These are phyloP conservation scores for Globisporangium ultimum DNA, from an alignment of 352 stramenopile genomes.

Conservation along the genomic window DNA sequence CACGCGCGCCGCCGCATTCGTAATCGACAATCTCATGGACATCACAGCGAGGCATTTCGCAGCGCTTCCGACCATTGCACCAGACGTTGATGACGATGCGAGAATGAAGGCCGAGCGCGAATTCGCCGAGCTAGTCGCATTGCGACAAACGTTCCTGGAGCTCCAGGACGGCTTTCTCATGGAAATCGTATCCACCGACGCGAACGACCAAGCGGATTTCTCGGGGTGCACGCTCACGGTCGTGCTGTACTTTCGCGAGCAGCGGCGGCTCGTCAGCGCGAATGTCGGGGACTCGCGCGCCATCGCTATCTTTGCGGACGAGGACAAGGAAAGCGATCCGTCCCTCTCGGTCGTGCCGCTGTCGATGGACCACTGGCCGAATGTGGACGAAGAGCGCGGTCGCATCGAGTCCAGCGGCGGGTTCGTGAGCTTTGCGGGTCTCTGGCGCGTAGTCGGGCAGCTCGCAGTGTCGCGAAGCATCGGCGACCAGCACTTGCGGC, in stretches of 20 bases:
- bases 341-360: constrained; percentile 18
- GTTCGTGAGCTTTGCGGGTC: constrained; percentile 62
- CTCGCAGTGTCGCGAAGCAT: constrained; percentile 92
- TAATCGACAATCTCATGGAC: constrained; percentile 36
- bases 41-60: constrained; percentile 32
- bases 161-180: constrained; percentile 55
- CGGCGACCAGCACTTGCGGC: constrained; percentile 84
- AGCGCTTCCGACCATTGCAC: constrained; percentile 14
- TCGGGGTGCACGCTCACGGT: constrained; percentile 83
- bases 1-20: constrained; percentile 85
- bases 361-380: constrained; percentile 64
- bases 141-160: constrained; percentile 74
- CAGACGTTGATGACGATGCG: background rate
- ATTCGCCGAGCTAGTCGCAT: constrained; percentile 45
- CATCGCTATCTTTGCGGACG: constrained; percentile 33
- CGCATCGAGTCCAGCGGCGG: constrained; percentile 77
- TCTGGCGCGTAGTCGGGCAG: constrained; percentile 87
- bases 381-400: constrained; percentile 36
- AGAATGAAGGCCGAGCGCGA: constrained; percentile 14
- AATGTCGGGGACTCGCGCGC: constrained; percentile 88
- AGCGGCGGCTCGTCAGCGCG: constrained; percentile 52
- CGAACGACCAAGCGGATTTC: constrained; percentile 35
- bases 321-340: background rate
- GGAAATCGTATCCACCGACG: constrained; percentile 3
- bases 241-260: constrained; percentile 56